phyloP scores from a whole-genome alignment of 2,329 filamentous ascomycete genomes.

The Tolypocladium capitatum region DNA sequence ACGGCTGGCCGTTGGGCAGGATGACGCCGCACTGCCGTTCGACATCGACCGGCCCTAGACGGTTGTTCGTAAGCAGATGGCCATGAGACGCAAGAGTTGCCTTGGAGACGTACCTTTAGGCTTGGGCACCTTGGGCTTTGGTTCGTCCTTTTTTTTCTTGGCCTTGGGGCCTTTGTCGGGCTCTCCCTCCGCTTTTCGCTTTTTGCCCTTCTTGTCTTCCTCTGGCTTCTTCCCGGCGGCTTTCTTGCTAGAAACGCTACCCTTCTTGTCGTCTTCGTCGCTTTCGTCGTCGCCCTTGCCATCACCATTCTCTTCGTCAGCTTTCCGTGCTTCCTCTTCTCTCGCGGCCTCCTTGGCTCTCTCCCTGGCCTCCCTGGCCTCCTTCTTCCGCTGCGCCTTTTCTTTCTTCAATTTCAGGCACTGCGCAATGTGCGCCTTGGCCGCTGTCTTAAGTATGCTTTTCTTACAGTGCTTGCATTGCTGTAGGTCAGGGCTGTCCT shows the following conservation, averaged over 20 bases:
- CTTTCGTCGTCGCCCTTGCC: slow-evolving; percentile 37
- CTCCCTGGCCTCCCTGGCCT: slow-evolving; percentile 57
- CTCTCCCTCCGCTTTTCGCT: slow-evolving; percentile 62
- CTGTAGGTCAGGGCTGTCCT: slow-evolving; percentile 66
- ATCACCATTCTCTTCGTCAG: slow-evolving; percentile 32
- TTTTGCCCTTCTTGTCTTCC: slow-evolving; percentile 58
- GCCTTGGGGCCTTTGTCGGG: slow-evolving; percentile 72
- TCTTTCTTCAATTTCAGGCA: slow-evolving; percentile 79
- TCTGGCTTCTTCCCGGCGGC: slow-evolving; percentile 55
- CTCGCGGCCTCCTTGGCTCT: slow-evolving; percentile 49
- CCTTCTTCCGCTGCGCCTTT: slow-evolving; percentile 65
- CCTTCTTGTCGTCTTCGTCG: slow-evolving; percentile 31
- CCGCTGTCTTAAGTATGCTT: slow-evolving; percentile 61
- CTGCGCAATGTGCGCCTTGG: slow-evolving; percentile 66
- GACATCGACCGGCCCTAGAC: slow-evolving; percentile 69
- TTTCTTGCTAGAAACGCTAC: slow-evolving; percentile 40
- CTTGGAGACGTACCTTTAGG: slow-evolving; percentile 49
- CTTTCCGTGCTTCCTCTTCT: slow-evolving; percentile 40
- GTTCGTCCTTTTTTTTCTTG: slow-evolving; percentile 93
- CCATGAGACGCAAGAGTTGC: neutral
- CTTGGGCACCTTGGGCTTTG: slow-evolving; percentile 70
- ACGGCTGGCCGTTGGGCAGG: slow-evolving; percentile 72
- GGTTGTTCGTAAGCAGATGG: neutral
- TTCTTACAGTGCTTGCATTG: slow-evolving; percentile 94
- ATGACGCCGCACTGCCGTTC: slow-evolving; percentile 87